Evolutionary conservation across 495 filamentous ascomycete genomes (phyloP), one percentile per base, ranked within the genome.

Genomic region (Penicillium cosmopolitanum): DNA sequence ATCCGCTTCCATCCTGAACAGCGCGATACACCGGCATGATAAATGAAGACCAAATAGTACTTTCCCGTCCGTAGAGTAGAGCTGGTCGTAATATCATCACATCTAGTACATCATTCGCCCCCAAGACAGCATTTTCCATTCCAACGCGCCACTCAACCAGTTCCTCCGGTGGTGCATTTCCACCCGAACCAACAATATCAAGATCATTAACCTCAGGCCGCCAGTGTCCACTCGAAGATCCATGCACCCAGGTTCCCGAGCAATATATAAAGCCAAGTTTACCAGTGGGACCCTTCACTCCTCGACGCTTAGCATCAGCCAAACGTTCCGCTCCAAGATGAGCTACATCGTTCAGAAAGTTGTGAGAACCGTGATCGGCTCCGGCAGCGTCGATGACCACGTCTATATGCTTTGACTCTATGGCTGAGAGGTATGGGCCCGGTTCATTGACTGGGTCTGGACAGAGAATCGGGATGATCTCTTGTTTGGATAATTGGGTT

Each of bases 241-340:
- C 58, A 28, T 61, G 52, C 2, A 61, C 47, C 58, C 58, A 61
- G 1, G 58, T 56, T 2, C 58, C 58, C 8, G 58, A 61, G 53
- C 58, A 61, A 28, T 61, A 61, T 19, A 61, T 50, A 19, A 50
- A 60, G 12, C 57, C 57, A 0, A 60, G 18, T 19, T 60, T 60
- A 2, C 19, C 19, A 21, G 19, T 21, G 19, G 51, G 28, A 3
- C 18, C 19, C 7, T 46, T 6, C 8, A 56, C 13, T 16, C 51
- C 51, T 5, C 31, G 25, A 4, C 2, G n/a, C 43, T 40, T 34
- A 10, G 25, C 4, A 6, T 40, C 15, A 8, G 11, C 42, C 5
- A 55, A 28, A 1, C 51, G 57, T 31, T 54, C 51, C 11, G 36
- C 9, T 5, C 51, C 43, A 15, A 55, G 8, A 2, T 3, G 6